A percentile compares a stretch with the other conserved stretches of the same genome.
Evolutionary conservation across 2,329 filamentous ascomycete species (phyloP).

Genomic region (Diaporthe amygdali): DNA sequence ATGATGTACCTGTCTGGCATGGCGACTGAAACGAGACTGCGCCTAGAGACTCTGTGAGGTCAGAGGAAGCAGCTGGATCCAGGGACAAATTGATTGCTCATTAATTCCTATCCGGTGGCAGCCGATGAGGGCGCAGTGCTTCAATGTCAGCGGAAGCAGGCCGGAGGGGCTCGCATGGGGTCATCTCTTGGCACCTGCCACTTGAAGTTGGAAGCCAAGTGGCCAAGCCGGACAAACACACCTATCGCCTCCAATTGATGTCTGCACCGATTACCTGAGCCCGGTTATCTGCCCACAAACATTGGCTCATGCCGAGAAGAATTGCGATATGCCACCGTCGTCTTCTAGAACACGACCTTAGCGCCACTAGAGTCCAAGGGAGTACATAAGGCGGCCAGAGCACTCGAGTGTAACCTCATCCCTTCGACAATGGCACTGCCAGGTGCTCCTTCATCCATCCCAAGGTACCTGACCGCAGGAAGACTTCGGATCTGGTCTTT

Average conservation of each 20-base stretch:
- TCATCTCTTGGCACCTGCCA: constrained; percentile 6
- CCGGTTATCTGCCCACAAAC: not conserved
- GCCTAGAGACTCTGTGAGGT: too few species aligned
- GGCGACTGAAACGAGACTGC: not conserved
- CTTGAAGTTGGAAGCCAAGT: constrained; percentile 2
- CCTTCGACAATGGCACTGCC: not conserved
- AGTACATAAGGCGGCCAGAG: not conserved
- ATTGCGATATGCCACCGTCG: not conserved
- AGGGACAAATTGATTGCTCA: not conserved
- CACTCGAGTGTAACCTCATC: not conserved
- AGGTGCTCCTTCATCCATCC: not conserved
- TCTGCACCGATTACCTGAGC: not conserved
- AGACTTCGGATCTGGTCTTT: not conserved
- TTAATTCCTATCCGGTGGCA: not conserved
- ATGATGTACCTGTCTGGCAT: not conserved
- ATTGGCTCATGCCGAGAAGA: not conserved
- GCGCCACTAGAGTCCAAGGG: not conserved
- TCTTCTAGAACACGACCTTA: not conserved
- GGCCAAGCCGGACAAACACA: not conserved
- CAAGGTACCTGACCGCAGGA: not conserved
- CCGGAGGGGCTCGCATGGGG: not conserved
- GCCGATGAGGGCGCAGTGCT: not conserved
- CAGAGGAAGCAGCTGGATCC: not conserved
- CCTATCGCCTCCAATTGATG: too few species aligned
- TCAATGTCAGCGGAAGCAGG: not conserved